Base-by-base conservation (phyloP, 1,284 basidiomycete species). In the Abortiporus biennis region DNA sequence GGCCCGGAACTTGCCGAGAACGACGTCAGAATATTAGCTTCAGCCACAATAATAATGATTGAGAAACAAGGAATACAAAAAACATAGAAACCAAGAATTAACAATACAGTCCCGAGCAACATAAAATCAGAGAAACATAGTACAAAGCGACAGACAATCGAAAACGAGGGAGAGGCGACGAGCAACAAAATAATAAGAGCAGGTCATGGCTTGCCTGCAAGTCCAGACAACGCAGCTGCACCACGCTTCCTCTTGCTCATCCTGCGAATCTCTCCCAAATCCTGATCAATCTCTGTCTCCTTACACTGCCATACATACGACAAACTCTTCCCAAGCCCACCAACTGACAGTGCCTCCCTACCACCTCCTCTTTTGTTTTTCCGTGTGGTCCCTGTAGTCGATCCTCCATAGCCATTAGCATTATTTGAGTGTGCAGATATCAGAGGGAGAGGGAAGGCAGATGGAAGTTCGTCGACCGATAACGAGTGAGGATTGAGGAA, bases 401-500 rank as follows among this genome's bases (percentile, higher is more conserved):
- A 12, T 69, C 58, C 44, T 53, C 60, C 46, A 56, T 62, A 16
- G 54, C 51, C 40, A 62, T 58, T 13, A 54, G 48, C 23, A 58
- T 61, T 13, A 74, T 68, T 54, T 0, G 50, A 29, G 22, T 57
- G 52, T 15, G 54, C 52, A n/a, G 57, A 54, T 2, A 81, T 84
- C 16, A 90, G 72, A 2, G 86, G 77, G 12, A 90, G 68, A 0
- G 86, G 83, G 66, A 88, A 90, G 3, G 84, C 83, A 0, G 86
- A 88, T 1, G 85, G 82, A 21, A 90, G 72, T 54, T 90, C 86
- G 51, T 90, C 87, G 31, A 89, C 80, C 2, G 80, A 73, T 35
- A 89, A 75, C 1, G 85, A 88, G 54, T 86, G 81, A 3, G 85
- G 86, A 55, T 87, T 88, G 13, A 75, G 71, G 55, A 86, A 72